Percentiles rank a stretch among this genome's conserved stretches.
These are phyloP conservation scores for Hypomyces rosellus DNA, from an alignment of 2,329 filamentous ascomycete species.

Conservation along the genomic window DNA sequence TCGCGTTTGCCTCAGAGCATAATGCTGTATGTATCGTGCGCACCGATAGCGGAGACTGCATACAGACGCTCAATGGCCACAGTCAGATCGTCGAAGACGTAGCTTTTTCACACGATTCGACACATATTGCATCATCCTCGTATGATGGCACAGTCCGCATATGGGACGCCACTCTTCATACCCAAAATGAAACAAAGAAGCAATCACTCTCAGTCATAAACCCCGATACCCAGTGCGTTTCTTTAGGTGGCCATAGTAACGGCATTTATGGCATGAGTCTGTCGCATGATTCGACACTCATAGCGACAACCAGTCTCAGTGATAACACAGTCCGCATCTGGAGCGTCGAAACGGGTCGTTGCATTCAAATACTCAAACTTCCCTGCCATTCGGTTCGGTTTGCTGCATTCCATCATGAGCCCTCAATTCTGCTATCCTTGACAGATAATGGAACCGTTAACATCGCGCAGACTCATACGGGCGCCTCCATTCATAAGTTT, in stretches of 20 bases:
- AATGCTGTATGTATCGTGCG: background rate
- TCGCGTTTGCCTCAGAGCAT: background rate
- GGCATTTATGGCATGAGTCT: background rate
- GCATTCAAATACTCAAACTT: background rate
- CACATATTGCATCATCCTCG: background rate
- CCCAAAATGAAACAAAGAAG: background rate
- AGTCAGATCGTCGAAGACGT: no score
- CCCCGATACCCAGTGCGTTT: background rate
- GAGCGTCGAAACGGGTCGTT: background rate
- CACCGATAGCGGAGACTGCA: background rate
- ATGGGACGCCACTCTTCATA: background rate
- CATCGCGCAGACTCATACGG: background rate
- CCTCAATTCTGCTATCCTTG: background rate
- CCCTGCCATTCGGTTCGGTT: no score
- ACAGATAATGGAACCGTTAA: background rate
- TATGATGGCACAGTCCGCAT: background rate
- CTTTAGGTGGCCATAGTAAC: background rate
- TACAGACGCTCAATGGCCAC: constrained; percentile 4
- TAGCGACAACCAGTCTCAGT: background rate
- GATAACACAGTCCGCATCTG: background rate
- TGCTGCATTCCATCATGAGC: background rate
- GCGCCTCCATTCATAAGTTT: background rate
- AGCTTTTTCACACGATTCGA: constrained; percentile 8
- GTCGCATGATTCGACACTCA: background rate
- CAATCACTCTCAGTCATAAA: background rate